phyloP scores from a whole-genome alignment of 208 protist species.

The Sergeia podlipaevii region DNA sequence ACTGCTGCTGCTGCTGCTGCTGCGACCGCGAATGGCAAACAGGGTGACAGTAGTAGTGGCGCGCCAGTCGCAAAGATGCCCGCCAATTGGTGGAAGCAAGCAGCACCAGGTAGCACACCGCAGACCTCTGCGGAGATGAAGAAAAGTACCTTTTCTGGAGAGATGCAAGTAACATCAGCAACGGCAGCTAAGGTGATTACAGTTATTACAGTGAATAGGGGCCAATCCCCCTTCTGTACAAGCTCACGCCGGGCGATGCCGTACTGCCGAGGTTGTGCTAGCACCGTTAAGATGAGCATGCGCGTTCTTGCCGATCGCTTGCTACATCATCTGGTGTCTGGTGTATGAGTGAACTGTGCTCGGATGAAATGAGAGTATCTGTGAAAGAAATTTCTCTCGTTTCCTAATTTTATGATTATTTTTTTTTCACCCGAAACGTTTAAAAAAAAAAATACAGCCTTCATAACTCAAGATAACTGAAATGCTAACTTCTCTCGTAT shows the following conservation, averaged over 20 bases:
- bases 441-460: too few species aligned
- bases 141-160: too few species aligned
- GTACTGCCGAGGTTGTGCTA: slow-evolving; percentile 74
- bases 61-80: neutral
- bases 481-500: too few species aligned
- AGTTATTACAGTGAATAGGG: slow-evolving; percentile 55
- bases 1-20: neutral
- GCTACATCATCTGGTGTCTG: slow-evolving; percentile 27
- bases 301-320: slow-evolving; percentile 45
- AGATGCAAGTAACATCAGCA: too few species aligned
- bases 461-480: too few species aligned
- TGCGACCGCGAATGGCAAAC: neutral
- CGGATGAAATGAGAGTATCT: neutral
- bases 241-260: slow-evolving; percentile 43
- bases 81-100: slow-evolving; percentile 1
- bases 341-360: neutral
- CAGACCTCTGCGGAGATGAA: too few species aligned
- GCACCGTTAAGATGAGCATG: slow-evolving; percentile 60
- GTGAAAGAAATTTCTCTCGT: too few species aligned
- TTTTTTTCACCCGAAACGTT: too few species aligned
- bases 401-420: too few species aligned
- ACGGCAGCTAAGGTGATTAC: slow-evolving; percentile 39
- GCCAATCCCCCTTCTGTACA: slow-evolving; percentile 76
- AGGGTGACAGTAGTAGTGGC: neutral
- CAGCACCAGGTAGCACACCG: too few species aligned